Evolutionary conservation across 306 rosid species (phyloP), one percentile per base, ranked within the genome.

Genomic region (Cucurbita argyrosperma): DNA sequence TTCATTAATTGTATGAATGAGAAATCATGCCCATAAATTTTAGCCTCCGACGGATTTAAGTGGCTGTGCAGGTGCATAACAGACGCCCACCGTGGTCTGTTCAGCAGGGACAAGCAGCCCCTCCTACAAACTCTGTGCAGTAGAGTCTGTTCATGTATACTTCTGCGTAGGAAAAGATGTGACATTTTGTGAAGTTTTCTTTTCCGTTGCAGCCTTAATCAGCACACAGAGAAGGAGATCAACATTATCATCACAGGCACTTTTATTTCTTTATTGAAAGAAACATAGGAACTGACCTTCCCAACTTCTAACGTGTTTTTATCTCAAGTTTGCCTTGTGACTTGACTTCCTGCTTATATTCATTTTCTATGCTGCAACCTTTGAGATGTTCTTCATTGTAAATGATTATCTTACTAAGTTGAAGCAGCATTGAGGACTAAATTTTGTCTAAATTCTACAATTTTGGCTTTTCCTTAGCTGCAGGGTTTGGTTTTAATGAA

Each of bases 81-180:
- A 79, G 76, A 77, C 92, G 92, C 9, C 92, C 88, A 68, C 92
- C 96, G 8, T 93, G 87, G 97, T 93, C 96, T 78, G 92, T 75
- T 47, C 98, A 86, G 75, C 98, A 89, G 76, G 87, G 87, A 52
- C 92, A 80, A 70, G 81, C 82, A 23, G 51, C 81, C 53, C 78
- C 72, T 65, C 82, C 81, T 51, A 50, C 83, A 14, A 84, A 73
- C 61, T 15, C 84, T 64, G 79, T 79, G 76, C 77, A 76, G 58
- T 83, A 40, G 51, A 58, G 4, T 18, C 18, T 54, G 42, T 10
- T 74, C 5, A 53, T 72, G 18, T 50, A 5, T 37, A 7, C 37
- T 18, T 64, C 4, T 8, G 35, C 47, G 6, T 47, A 23, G 57
- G 74, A 68, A 68, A 47, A 23, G 53, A 68, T 6, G 43, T 68